A percentile compares a stretch with the other conserved stretches of the same genome.
phyloP scores from a whole-genome alignment of 768 basidiomycete genomes.

The Lenzites betulinus region DNA sequence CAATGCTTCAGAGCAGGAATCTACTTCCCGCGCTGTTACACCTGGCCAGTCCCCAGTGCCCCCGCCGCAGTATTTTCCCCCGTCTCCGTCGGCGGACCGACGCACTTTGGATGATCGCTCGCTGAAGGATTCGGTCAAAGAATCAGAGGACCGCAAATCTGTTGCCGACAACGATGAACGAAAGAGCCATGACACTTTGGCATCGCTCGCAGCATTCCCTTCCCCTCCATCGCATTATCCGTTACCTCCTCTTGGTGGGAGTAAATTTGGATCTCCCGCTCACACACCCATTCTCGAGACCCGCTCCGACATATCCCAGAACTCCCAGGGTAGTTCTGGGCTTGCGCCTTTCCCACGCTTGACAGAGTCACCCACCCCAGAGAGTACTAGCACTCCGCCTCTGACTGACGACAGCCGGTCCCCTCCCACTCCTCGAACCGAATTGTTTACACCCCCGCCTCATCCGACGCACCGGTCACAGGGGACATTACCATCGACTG shows the following conservation, averaged over 20 bases:
- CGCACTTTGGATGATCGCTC: neutral
- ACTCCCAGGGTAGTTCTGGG: constrained; percentile 5
- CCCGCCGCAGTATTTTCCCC: constrained; percentile 24
- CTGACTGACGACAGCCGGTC: constrained; percentile 7
- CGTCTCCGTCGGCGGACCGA: constrained; percentile 7
- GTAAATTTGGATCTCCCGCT: constrained; percentile 3
- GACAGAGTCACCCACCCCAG: constrained; percentile 17
- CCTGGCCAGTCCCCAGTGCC: constrained; percentile 21
- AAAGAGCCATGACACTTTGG: constrained; percentile 43
- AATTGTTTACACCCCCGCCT: neutral
- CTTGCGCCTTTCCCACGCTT: constrained; percentile 19
- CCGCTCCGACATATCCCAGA: neutral
- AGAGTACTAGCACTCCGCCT: constrained; percentile 2
- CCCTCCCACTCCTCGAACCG: constrained; percentile 8
- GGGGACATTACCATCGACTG: neutral
- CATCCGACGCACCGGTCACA: neutral
- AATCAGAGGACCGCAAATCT: neutral
- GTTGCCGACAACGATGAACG: constrained; percentile 16
- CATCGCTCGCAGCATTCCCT: constrained; percentile 74
- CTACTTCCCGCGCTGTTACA: constrained; percentile 20
- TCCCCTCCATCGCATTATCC: constrained; percentile 73
- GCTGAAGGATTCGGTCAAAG: neutral
- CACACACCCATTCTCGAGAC: constrained; percentile 12
- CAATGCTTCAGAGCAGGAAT: constrained; percentile 17
- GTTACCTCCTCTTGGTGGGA: constrained; percentile 45